Evolutionary conservation across 202 grass and related monocot species (phyloP).

Genomic region (Bolboschoenoplectus hybrid): DNA sequence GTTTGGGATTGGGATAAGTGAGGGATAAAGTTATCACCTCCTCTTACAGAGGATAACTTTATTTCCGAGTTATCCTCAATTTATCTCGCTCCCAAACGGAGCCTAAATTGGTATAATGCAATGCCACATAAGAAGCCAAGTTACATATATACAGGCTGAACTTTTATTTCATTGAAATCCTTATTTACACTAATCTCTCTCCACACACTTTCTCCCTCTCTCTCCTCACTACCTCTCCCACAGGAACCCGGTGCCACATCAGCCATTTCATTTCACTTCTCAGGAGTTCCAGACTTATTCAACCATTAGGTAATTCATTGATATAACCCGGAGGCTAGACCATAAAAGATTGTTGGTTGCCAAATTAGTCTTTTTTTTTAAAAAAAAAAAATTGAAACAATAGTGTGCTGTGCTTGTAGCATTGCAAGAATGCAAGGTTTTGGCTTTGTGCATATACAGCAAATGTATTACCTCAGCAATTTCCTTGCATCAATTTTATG

Average conservation of each 20-base stretch:
- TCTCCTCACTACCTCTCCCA: constrained; percentile 16
- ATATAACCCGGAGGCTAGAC: neutral
- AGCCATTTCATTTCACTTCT: constrained; percentile 91
- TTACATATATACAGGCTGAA: neutral
- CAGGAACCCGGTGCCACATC: constrained; percentile 81
- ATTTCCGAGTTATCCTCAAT: too few species aligned
- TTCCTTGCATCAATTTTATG: neutral
- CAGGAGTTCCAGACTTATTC: constrained; percentile 85
- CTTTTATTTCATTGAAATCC: neutral
- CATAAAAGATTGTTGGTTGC: neutral
- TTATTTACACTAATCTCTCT: constrained; percentile 13
- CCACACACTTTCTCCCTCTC: constrained; percentile 3
- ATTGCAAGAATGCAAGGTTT: constrained; percentile 17
- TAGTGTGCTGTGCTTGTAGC: neutral
- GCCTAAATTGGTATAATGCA: neutral
- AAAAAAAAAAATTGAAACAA: constrained; percentile 1
- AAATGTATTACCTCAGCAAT: neutral
- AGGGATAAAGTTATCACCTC: too few species aligned
- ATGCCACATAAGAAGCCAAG: neutral
- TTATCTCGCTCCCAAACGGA: too few species aligned
- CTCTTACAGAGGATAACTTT: too few species aligned
- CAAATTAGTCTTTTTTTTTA: neutral
- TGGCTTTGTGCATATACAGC: neutral
- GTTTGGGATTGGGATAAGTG: too few species aligned
- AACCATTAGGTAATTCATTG: constrained; percentile 51